Evolutionary conservation across 2,329 filamentous ascomycete species (phyloP).

Genomic region (Orbilia oligospora): DNA sequence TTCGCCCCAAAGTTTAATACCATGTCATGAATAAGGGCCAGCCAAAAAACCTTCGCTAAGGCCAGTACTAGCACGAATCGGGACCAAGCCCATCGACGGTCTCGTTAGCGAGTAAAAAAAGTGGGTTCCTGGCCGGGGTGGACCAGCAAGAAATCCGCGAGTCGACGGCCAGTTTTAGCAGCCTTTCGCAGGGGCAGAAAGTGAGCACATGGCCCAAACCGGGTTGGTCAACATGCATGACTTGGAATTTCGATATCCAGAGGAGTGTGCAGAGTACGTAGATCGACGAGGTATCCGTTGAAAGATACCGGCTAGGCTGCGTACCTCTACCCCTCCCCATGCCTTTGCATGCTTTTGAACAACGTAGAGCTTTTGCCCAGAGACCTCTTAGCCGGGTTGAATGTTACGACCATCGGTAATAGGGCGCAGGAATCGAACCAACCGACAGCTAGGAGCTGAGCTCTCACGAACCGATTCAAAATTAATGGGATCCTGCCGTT

Average conservation of each 20-base stretch:
- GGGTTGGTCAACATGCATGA: constrained; percentile 41
- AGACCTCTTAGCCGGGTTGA: not conserved
- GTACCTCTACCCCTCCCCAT: constrained; percentile 6
- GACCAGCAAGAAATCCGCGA: constrained; percentile 16
- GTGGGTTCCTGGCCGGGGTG: constrained; percentile 14
- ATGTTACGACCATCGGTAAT: not conserved
- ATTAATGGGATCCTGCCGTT: constrained; percentile 7
- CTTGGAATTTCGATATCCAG: constrained; percentile 20
- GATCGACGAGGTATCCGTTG: constrained; percentile 15
- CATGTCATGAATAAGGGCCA: not conserved
- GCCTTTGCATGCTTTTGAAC: not conserved
- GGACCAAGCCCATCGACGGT: constrained; percentile 12
- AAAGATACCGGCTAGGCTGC: not conserved
- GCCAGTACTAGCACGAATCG: constrained; percentile 6
- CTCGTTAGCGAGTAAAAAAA: constrained; percentile 6
- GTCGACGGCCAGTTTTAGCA: constrained; percentile 22
- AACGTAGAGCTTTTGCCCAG: not conserved
- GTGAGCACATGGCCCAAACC: constrained; percentile 34
- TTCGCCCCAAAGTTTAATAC: not conserved
- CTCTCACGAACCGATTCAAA: not conserved
- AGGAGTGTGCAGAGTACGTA: not conserved
- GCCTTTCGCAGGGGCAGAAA: constrained; percentile 2
- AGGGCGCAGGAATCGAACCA: not conserved
- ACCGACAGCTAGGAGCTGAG: constrained; percentile 2
- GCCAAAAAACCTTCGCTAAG: not conserved